Base-by-base conservation (phyloP, 169 alveolate species). In the Plasmodium malariae region DNA sequence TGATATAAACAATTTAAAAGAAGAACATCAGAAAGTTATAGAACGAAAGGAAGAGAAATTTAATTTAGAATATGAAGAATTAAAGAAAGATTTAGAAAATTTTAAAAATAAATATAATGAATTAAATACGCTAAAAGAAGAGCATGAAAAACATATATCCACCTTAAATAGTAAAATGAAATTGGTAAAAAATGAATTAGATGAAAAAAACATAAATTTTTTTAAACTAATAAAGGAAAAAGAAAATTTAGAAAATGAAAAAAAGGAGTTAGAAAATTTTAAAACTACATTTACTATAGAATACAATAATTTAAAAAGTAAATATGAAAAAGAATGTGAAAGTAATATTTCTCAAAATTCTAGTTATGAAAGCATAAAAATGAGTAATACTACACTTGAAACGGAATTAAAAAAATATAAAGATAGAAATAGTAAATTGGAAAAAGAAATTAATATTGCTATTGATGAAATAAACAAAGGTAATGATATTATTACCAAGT, bases 391-490 rank as follows among this genome's bases (percentile, higher is more conserved):
- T n/a, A 67, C 37, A 32, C 36, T 83, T 17, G 91, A 83, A 36
- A n/a, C 17, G 5, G 91, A 83, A 17, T 32, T 83, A 57, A 83
- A 83, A 54, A 83, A 48, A 36, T 65, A 83, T 59, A 83, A 83
- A 83, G 91, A 83, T 9, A 65, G 91, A 57, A 83, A 83, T 43
- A 57, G 14, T 1, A 83, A 83, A 67, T 48, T 83, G 12, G 85
- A 83, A 43, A 83, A 83, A 19, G 91, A 83, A 83, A 83, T 83
- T 9, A 83, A 83, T 59, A 34, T 83, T 14, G 91, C 91, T 43
- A 83, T 83, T 51, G 91, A 83, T 19, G 91, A 83, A 45, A 83
- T 83, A 12, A 83, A 83, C 63, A 83, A 83, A 60, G 91, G 91
- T 4, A 83, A 83, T 83, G 91, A 83, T 70, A 83, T 83, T 40